Evolutionary conservation across 1,139 yeast species (phyloP), one percentile per base, ranked within the genome.

Genomic region (Yamadazyma epiphylla): DNA sequence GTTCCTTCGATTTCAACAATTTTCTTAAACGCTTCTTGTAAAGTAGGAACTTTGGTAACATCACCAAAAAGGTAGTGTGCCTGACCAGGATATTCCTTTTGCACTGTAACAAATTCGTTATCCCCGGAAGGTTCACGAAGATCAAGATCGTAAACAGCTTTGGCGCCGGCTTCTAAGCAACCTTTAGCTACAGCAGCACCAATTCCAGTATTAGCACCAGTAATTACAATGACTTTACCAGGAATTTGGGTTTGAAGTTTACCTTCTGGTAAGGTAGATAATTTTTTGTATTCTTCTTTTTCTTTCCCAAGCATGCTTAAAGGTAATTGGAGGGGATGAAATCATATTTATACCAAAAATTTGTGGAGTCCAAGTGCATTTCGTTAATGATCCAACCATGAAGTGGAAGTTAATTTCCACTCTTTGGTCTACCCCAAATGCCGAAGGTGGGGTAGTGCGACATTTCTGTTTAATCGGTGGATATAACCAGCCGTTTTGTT

Each of bases 141-240:
- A 23, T 36, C 38, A 25, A 36, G n/a, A 15, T 26, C 17, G 20
- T 36, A 36, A 19, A 35, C 38, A 13, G 36, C 38, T 29, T 34
- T 32, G 11, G 38, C 40, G 24, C 38, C 38, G 21, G 33, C 35
- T 13, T 37, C 38, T 13, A 37, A 30, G 22, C 29, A 30, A n/a
- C 39, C 39, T 26, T 24, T 29, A 15, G 91, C 94, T 9, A 87
- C 79, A 15, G 89, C 87, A 45, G 71, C 70, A 16, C 91, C 91
- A 45, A 82, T 82, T 5, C 67, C 67, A 4, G 60, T 46, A 19
- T 56, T 49, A 12, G 64, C 63, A 9, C 67, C 66, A 4, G 67
- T 60, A 19, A 55, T 51, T 21, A 59, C 43, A 15, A 56, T 42
- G 14, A 52, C 45, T 35, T 56, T 70, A 33, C 30, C 34, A 15